Evolutionary conservation across 1,284 basidiomycete genomes (phyloP).

Genomic region (Leccinum subfulvum): DNA sequence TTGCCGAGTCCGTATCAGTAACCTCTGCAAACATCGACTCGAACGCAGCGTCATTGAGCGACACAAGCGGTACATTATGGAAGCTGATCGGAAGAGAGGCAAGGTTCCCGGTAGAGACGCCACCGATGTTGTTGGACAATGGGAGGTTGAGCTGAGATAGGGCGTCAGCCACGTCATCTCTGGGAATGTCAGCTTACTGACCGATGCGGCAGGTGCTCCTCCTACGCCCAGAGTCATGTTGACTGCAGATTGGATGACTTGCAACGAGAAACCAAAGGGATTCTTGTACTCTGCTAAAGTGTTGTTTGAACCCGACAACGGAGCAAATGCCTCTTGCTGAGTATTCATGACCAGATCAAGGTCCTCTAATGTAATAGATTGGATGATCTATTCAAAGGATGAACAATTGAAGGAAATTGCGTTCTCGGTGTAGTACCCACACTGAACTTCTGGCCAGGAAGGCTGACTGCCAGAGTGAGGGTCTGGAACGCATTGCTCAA

Average conservation of each 20-base stretch:
- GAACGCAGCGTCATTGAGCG: conserved; percentile 58
- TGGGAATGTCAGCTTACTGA: conserved; percentile 25
- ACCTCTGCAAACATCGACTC: conserved; percentile 57
- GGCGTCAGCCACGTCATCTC: conserved; percentile 9
- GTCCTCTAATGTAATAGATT: conserved; percentile 64
- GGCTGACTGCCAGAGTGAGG: conserved; percentile 57
- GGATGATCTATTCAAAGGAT: conserved; percentile 51
- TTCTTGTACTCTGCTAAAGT: conserved; percentile 71
- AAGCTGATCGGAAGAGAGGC: conserved; percentile 59
- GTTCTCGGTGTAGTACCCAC: conserved; percentile 30
- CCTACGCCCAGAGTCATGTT: conserved; percentile 51
- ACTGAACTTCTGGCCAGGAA: conserved; percentile 63
- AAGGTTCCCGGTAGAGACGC: conserved; percentile 68
- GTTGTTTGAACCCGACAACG: conserved; percentile 56
- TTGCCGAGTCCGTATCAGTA: conserved; percentile 48
- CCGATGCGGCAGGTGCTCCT: conserved; percentile 56
- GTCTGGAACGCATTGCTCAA: conserved; percentile 71
- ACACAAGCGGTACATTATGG: conserved; percentile 53
- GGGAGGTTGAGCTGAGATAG: conserved; percentile 54
- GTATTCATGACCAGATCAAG: conserved; percentile 55
- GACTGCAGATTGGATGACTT: conserved; percentile 58
- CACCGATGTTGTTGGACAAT: conserved; percentile 48
- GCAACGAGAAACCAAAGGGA: conserved; percentile 75
- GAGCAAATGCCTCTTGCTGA: conserved; percentile 55
- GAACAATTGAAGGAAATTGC: neutral